Percentiles rank a stretch among this genome's conserved stretches.
Conservation (phyloP, 1,284 basidiomycete species). For the Trametes pubescens region DNA sequence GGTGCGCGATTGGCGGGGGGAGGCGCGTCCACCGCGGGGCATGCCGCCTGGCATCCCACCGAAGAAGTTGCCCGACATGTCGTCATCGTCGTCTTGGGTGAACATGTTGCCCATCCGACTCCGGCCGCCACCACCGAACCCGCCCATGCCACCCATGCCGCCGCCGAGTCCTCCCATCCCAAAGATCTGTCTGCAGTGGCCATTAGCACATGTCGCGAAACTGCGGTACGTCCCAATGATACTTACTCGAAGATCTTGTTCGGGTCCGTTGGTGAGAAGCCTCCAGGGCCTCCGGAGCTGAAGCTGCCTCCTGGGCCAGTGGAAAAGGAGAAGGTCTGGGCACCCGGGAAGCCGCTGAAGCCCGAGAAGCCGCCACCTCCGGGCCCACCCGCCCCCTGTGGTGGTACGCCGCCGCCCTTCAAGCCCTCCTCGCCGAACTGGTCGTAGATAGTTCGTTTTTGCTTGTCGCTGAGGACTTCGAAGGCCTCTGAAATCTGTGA, state of each 20-base stretch:
- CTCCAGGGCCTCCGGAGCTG: conserved; percentile 49
- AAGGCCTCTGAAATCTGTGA: conserved; percentile 93
- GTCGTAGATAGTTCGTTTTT: conserved; percentile 94
- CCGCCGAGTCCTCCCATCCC: conserved; percentile 52
- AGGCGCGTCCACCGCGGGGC: conserved; percentile 42
- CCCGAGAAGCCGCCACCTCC: conserved; percentile 57
- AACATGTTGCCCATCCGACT: conserved; percentile 48
- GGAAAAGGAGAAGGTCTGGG: conserved; percentile 69
- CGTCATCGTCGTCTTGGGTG: conserved; percentile 57
- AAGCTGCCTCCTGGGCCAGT: conserved; percentile 53
- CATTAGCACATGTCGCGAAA: conserved; percentile 33
- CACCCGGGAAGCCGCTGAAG: conserved; percentile 61
- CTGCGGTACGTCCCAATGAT: conserved; percentile 31
- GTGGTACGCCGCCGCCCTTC: conserved; percentile 69
- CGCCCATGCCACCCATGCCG: conserved; percentile 48
- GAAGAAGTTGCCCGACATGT: conserved; percentile 52
- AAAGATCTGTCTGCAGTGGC: conserved; percentile 71
- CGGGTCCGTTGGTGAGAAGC: conserved; percentile 84
- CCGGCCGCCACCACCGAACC: conserved; percentile 47
- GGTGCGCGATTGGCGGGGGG: conserved; percentile 31
- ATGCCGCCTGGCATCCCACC: conserved; percentile 64
- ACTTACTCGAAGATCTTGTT: conserved; percentile 92
- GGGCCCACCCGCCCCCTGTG: conserved; percentile 56
- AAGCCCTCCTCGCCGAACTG: conserved; percentile 97
- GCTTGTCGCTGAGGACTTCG: conserved; percentile 93